phyloP scores from a whole-genome alignment of 805 yeast genomes.

The Kuraishia cidri region DNA sequence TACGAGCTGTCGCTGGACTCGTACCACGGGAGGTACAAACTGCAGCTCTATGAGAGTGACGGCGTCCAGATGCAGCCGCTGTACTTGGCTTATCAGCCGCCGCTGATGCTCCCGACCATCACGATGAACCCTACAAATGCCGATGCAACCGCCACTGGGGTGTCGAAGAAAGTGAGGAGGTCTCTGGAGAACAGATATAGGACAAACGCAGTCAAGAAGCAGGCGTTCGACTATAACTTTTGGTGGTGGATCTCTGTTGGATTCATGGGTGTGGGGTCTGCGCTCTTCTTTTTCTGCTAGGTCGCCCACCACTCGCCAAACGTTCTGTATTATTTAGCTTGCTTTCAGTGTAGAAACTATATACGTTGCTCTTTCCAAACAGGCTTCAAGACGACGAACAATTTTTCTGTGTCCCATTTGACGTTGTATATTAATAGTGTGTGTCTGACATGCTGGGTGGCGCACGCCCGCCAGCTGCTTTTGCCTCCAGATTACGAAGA shows the following conservation, averaged over 20 bases:
- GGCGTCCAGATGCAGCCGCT: conserved; percentile 81
- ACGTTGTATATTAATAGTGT: neutral
- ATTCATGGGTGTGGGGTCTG: conserved; percentile 18
- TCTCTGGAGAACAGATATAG: conserved; percentile 71
- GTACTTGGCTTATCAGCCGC: conserved; percentile 88
- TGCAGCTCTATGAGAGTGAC: conserved; percentile 67
- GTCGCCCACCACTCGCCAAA: too few relatives aligned
- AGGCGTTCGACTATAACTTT: conserved; percentile 29
- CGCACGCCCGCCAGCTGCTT: too few relatives aligned
- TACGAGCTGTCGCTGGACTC: conserved; percentile 57
- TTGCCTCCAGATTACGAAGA: too few relatives aligned
- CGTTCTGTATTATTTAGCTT: too few relatives aligned
- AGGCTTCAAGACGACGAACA: too few relatives aligned
- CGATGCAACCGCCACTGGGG: conserved; percentile 23
- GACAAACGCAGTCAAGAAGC: conserved; percentile 56
- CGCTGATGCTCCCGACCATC: conserved; percentile 90
- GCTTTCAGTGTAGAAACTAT: too few relatives aligned
- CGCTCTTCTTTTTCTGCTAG: conserved; percentile 2
- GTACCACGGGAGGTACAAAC: conserved; percentile 77
- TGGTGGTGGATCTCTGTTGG: conserved; percentile 53
- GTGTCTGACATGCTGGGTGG: too few relatives aligned
- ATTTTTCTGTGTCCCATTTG: neutral
- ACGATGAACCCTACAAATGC: conserved; percentile 86
- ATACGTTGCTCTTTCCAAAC: too few relatives aligned
- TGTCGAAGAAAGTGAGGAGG: conserved; percentile 46